Base-by-base conservation (phyloP, 2,329 filamentous ascomycete species). In the Penicillium sp. region DNA sequence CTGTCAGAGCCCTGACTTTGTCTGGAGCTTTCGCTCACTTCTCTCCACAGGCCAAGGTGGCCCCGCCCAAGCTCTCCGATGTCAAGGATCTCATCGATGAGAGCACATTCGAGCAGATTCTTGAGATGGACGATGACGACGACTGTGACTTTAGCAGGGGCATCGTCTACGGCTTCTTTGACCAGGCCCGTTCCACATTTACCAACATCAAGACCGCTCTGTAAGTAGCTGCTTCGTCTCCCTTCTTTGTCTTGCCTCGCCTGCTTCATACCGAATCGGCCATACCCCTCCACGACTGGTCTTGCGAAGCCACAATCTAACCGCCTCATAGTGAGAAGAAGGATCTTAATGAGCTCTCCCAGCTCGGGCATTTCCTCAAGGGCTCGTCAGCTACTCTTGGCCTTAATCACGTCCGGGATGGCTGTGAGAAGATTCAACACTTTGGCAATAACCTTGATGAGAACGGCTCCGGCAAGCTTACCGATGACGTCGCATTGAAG, bases 71-170 rank as follows among this genome's bases (percentile, higher is more conserved):
- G 61, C 75, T 87, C 69, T 81, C 82, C 60, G 85, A 90, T 60
- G 85, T 92, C 65, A 87, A 86, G 60, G 90, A 95, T 65, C 83
- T 83, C 73, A 88, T 99, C 77, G 94, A 98, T 75, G 79, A 82
- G 61, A 75, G 78, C 56, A 96, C 92, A 57, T 99, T 99, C 70
- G 87, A 89, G 69, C 95, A 98, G 81, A 98, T 99, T 74, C 86
- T 98, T 63, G 95, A 98, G 78, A 97, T 99, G 94, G 95, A 99
- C 75, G 95, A 98, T 64, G 90, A 91, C 64, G 89, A 88, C 11
- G 90, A 94, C 64, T 85, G 88, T 68, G 92, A 96, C 50, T 98
- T 98, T 82, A 96, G 90, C 79, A 86, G 83, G 69, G 89, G 89
- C 60, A 93, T 99, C 66, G 93, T 98, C 50, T 89, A 87, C 73